Conservation (phyloP, 2,329 filamentous ascomycete genomes). For the Phialophora macrospora region DNA sequence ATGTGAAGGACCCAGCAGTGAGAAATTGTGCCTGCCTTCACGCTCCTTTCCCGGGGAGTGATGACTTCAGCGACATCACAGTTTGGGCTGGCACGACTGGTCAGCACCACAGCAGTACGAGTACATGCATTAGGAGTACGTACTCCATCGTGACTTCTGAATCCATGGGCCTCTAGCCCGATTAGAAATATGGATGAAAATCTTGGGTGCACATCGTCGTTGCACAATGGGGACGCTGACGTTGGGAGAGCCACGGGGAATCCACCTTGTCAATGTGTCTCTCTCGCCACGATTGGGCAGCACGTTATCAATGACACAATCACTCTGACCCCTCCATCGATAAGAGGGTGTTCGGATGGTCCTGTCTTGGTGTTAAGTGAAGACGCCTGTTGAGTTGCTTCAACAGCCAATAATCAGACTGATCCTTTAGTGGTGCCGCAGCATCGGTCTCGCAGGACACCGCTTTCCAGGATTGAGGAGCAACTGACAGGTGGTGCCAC, state of each 20-base stretch:
- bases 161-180: neutral
- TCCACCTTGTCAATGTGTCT: neutral
- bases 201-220: conserved; percentile 7
- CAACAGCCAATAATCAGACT: conserved; percentile 3
- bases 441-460: neutral
- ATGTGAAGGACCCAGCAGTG: neutral
- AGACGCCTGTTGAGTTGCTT: neutral
- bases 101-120: conserved; percentile 16
- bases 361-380: neutral
- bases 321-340: conserved; percentile 1
- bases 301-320: conserved; percentile 26
- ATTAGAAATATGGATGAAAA: conserved; percentile 13
- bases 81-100: neutral
- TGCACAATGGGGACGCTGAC: conserved; percentile 12
- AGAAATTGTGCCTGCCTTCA: neutral
- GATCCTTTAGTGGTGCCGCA: neutral
- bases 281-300: neutral
- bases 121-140: neutral
- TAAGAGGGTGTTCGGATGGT: neutral
- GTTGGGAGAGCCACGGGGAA: conserved; percentile 3
- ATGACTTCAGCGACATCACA: conserved; percentile 11
- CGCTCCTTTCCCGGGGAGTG: neutral
- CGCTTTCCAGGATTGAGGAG: neutral
- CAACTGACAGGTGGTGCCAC: conserved; percentile 14
- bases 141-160: conserved; percentile 11